Evolutionary conservation across 2,329 filamentous ascomycete species (phyloP), one percentile per base, ranked within the genome.

Genomic region (Colletotrichum sp.): DNA sequence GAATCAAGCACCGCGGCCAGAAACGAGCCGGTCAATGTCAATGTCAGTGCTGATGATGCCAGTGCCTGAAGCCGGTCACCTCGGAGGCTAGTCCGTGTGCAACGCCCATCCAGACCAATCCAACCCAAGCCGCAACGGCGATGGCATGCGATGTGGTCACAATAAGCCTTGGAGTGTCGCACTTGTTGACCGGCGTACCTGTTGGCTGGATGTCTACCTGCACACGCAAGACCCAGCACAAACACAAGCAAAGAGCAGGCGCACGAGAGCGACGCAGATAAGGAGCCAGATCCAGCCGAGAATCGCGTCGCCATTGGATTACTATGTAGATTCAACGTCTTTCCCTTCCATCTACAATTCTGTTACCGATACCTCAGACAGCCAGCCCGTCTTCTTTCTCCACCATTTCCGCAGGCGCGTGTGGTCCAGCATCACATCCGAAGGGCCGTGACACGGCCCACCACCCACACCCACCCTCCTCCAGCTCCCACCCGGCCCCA

Each of bases 391-490:
- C 34, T 13, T 13, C 34, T 16, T 36, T 15, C 34, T 39, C 60
- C 60, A 39, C 32, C 36, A 10, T 25, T 55, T 64, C 32, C 22
- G 32, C 32, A 28, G 32, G 32, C 22, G 60, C 22, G 30, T 36
- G 30, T n/a, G 36, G 64, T 61, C 15, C 34, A 39, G 34, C 34
- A 39, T 39, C 34, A 16, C 15, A 36, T 72, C 66, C 71, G 39
- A 30, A 73, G 56, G 58, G 66, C 56, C 71, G 7, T 74, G 66
- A 65, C 71, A 70, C 48, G 71, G 66, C 34, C 71, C 71, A 74
- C 71, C 60, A 10, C 28, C 25, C 22, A 56, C 27, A 16, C 22
- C 52, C 27, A 16, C 22, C 52, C 22, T 15, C 7, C 22, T 39
- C 34, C 34, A 39, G 34, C 34, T 39, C 34, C 34, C 34, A 39